Evolutionary conservation across 2,329 filamentous ascomycete genomes (phyloP).

Genomic region (Teratosphaeria nubilosa): DNA sequence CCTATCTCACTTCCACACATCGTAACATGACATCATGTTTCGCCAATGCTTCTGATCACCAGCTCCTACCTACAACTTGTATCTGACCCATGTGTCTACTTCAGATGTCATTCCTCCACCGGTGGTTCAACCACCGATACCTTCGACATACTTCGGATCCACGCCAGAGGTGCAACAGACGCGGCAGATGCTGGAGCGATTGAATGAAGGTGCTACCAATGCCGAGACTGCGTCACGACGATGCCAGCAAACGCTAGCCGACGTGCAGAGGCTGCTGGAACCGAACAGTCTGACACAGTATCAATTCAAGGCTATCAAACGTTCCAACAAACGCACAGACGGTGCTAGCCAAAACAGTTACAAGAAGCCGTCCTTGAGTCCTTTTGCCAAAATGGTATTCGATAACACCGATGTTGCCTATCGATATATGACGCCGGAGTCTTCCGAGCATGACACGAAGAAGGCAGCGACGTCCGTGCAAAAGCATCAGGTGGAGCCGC

Average conservation of each 20-base stretch:
- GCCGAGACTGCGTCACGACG: conserved; percentile 51
- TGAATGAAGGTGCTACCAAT: conserved; percentile 60
- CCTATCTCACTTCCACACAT: not conserved
- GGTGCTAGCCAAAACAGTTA: conserved; percentile 2
- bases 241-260: conserved; percentile 60
- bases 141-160: conserved; percentile 25
- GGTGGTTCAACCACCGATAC: conserved; percentile 30
- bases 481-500: not conserved
- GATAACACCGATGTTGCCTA: conserved; percentile 30
- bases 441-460: conserved; percentile 10
- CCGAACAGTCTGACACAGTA: conserved; percentile 60
- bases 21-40: not conserved
- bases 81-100: not conserved
- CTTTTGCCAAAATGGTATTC: conserved; percentile 47
- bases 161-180: conserved; percentile 12
- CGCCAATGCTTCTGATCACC: not conserved
- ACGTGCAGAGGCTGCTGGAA: conserved; percentile 65
- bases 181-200: conserved; percentile 46
- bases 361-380: conserved; percentile 30
- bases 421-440: conserved; percentile 22
- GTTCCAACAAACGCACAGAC: not conserved
- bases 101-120: conserved; percentile 39
- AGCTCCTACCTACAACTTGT: not conserved
- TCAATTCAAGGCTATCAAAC: conserved; percentile 32
- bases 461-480: not conserved